Percentiles rank a stretch among this genome's conserved stretches.
phyloP scores from a whole-genome alignment of 78 protist genomes.

The Andalucia godoyi region DNA sequence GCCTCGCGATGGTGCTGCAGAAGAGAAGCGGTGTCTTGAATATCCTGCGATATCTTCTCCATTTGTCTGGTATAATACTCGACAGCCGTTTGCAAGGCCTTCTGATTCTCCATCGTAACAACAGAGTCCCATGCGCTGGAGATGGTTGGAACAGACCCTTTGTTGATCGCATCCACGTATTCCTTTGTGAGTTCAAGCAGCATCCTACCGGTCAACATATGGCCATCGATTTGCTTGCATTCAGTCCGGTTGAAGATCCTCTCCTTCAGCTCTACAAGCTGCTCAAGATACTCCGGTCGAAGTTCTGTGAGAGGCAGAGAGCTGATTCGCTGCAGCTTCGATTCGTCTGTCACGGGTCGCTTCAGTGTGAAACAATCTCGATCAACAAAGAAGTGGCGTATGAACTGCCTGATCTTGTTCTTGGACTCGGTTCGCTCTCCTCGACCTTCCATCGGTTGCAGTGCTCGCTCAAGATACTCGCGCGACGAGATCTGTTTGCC shows the following conservation, averaged over 20 bases:
- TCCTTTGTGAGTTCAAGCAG: neutral
- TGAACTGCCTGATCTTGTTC: neutral
- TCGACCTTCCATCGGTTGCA: neutral
- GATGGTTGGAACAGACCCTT: constrained; percentile 11
- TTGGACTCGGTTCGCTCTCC: neutral
- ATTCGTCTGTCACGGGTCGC: constrained; percentile 6
- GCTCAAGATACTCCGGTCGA: constrained; percentile 1
- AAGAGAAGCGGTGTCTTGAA: too few species aligned
- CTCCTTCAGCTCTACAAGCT: neutral
- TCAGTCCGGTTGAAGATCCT: neutral
- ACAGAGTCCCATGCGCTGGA: constrained; percentile 14
- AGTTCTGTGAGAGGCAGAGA: neutral
- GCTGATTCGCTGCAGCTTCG: neutral
- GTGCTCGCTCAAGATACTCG: constrained; percentile 11
- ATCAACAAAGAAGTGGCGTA: neutral
- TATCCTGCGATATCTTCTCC: too few species aligned
- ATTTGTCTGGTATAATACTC: neutral
- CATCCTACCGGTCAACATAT: neutral
- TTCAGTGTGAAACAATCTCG: constrained; percentile 4
- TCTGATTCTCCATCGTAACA: neutral
- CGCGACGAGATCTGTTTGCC: constrained; percentile 2
- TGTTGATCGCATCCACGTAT: constrained; percentile 15
- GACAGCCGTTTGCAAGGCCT: neutral
- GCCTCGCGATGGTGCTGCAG: too few species aligned
- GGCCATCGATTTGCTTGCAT: neutral